These are phyloP conservation scores for Aspergillus sp. DNA, from an alignment of 2,329 filamentous ascomycete species.

Conservation along the genomic window DNA sequence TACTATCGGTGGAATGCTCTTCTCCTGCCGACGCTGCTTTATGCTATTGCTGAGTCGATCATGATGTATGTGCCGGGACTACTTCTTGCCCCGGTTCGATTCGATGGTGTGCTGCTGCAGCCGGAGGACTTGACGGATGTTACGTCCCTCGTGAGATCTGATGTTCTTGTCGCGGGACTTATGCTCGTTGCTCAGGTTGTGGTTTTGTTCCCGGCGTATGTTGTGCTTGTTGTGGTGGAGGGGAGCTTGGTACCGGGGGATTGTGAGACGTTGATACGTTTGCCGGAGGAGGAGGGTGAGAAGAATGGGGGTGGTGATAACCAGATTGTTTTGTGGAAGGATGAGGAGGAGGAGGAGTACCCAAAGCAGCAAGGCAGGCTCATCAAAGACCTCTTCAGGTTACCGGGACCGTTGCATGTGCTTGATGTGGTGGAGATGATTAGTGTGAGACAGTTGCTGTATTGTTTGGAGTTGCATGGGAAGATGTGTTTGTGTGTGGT, in stretches of 20 bases:
- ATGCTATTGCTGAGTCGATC: not conserved
- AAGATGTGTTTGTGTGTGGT: slow-evolving; percentile 13
- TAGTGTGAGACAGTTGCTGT: not conserved
- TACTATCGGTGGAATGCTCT: not conserved
- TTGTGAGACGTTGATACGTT: slow-evolving; percentile 4
- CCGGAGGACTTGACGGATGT: not conserved
- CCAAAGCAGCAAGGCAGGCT: too few species aligned
- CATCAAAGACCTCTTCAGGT: too few species aligned
- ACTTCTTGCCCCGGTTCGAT: not conserved
- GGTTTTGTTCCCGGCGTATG: slow-evolving; percentile 4
- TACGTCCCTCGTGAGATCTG: not conserved
- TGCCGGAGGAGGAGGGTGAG: not conserved
- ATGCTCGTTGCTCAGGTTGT: slow-evolving; percentile 4
- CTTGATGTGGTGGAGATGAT: slow-evolving; percentile 1
- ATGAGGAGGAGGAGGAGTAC: too few species aligned
- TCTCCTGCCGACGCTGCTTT: not conserved
- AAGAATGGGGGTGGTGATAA: not conserved
- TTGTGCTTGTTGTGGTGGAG: slow-evolving; percentile 4
- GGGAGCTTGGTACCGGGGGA: not conserved
- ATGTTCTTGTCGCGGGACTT: not conserved
- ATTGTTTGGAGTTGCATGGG: slow-evolving; percentile 9
- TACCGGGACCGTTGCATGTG: too few species aligned
- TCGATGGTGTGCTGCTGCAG: not conserved
- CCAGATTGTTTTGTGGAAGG: too few species aligned
- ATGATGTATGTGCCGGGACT: not conserved